Percentiles rank a stretch among this genome's conserved stretches.
phyloP scores from a whole-genome alignment of 2,329 filamentous ascomycete species.

The Diaporthe sp. region DNA sequence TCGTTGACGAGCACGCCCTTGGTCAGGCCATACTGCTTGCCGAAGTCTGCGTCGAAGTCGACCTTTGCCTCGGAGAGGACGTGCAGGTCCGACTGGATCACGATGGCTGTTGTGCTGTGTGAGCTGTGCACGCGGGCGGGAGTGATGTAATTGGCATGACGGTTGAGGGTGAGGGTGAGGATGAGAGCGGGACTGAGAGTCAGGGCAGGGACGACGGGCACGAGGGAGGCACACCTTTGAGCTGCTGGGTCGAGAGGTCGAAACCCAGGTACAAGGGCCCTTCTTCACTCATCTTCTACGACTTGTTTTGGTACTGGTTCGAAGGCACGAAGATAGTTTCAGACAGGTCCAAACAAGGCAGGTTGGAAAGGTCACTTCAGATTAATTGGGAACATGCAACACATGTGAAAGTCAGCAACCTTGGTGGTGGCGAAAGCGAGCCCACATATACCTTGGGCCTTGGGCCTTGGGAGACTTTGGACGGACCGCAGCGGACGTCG shows the following conservation, averaged over 20 bases:
- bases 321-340: background rate
- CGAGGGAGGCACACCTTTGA: slow-evolving; percentile 74
- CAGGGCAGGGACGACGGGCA: slow-evolving; percentile 37
- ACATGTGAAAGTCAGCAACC: slow-evolving; percentile 13
- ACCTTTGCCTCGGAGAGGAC: slow-evolving; percentile 89
- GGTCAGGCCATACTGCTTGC: slow-evolving; percentile 79
- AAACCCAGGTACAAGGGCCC: slow-evolving; percentile 88
- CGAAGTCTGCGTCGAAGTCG: slow-evolving; percentile 91
- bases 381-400: background rate
- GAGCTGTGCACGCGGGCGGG: slow-evolving; percentile 4
- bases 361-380: background rate
- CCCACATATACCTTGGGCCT: slow-evolving; percentile 14
- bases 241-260: slow-evolving; percentile 95
- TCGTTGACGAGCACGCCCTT: slow-evolving; percentile 92
- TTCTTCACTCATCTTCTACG: slow-evolving; percentile 44
- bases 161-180: background rate
- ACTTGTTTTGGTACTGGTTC: background rate
- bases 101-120: slow-evolving; percentile 71
- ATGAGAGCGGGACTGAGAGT: background rate
- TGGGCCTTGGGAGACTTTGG: background rate
- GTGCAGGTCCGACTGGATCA: slow-evolving; percentile 85
- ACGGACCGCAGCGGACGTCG: slow-evolving; percentile 7
- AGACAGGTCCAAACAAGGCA: background rate
- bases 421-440: slow-evolving; percentile 20
- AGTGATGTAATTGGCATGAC: background rate